Conservation (phyloP, 1,284 basidiomycete species). For the Inonotus hispidus region DNA sequence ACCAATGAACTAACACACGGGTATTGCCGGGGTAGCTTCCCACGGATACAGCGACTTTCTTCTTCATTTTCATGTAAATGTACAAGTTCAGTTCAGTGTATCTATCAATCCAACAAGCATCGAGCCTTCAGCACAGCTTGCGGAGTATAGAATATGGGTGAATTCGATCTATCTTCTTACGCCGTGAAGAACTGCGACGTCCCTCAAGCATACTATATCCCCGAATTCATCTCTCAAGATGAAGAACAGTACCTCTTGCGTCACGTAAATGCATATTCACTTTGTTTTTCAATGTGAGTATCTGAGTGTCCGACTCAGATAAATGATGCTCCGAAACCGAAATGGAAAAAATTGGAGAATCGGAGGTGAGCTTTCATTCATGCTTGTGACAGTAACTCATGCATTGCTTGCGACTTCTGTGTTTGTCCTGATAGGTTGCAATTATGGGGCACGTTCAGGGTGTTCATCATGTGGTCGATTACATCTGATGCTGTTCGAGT, state of each 20-base stretch:
- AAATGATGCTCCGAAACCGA: slow-evolving; percentile 67
- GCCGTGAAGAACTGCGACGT: neutral
- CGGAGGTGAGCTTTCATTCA: slow-evolving; percentile 48
- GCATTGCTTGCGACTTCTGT: neutral
- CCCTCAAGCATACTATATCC: slow-evolving; percentile 52
- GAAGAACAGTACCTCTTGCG: slow-evolving; percentile 77
- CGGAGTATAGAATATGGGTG: neutral
- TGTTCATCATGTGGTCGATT: no score
- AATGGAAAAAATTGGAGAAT: slow-evolving; percentile 82
- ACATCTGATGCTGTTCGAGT: no score
- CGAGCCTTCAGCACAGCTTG: no score
- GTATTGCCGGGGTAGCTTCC: no score
- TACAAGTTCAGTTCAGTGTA: no score
- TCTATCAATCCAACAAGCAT: no score
- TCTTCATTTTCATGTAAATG: no score
- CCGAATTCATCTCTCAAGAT: slow-evolving; percentile 72
- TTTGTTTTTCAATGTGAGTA: neutral
- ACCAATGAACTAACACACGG: no score
- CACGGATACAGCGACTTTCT: no score
- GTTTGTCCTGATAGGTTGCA: slow-evolving; percentile 47
- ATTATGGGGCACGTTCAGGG: slow-evolving; percentile 82
- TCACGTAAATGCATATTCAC: slow-evolving; percentile 45
- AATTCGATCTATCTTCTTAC: neutral
- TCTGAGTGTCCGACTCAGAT: slow-evolving; percentile 42
- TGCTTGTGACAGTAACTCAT: slow-evolving; percentile 5